Evolutionary conservation across 495 filamentous ascomycete species (phyloP), one percentile per base, ranked within the genome.

Genomic region (Podospora pseudopauciseta): DNA sequence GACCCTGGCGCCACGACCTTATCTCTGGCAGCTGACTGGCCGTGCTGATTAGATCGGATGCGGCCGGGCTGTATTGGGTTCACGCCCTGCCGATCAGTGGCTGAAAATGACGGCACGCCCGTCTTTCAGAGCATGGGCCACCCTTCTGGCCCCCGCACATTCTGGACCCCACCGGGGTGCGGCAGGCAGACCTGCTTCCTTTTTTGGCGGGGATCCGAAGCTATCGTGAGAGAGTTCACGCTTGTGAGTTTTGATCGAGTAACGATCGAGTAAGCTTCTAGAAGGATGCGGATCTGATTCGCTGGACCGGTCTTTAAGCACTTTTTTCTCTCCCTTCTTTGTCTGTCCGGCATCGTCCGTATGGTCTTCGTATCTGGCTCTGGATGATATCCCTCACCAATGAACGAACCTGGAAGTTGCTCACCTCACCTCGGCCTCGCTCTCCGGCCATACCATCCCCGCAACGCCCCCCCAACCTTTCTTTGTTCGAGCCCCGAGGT

Each of bases 161-260:
- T 49, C 39, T 49, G 1, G 39, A 49, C 39, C 39, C 39, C 39
- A 49, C 39, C 39, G 39, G 39, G 39, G 39, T 49, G 5, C 39
- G 39, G 39, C 39, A 49, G 39, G 39, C 39, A 49, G 39, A 49
- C 7, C 39, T 39, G 15, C 63, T 72, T 70, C 72, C 70, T 55
- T 66, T 70, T 70, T 71, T 59, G 67, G 70, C 68, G 28, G 62
- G 62, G 63, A 68, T 53, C 44, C 64, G 69, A 74, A 62, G 69
- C 69, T 72, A 72, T 76, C 68, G 68, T 62, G 70, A 67, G 18
- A 32, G 9, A 5, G 23, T 30, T 6, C 23, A 34, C 11, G 3
- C 5, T 15, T 56, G 68, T 16, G 72, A 73, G 74, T 78, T 78
- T 76, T 70, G 34, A 77, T 78, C 75, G 76, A 78, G 76, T 78